Evolutionary conservation across 192 early-diverging fungal genomes (phyloP).

Genomic region (Backusella mclennaniae): DNA sequence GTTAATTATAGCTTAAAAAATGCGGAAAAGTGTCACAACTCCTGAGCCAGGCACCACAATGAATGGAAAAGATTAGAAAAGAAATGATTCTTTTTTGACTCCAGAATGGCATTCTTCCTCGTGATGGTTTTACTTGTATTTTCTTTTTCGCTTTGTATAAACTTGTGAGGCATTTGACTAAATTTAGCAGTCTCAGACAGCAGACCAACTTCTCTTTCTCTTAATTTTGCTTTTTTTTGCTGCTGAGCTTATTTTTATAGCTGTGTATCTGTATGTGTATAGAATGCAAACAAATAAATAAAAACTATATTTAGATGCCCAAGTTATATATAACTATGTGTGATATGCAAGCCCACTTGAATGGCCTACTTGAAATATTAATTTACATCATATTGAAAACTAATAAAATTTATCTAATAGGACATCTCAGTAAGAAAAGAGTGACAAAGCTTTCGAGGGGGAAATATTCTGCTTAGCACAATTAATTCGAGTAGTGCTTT

Average conservation of each 20-base stretch:
- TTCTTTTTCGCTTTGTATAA: neutral
- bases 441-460: neutral
- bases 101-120: constrained; percentile 5
- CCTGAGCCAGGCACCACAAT: neutral
- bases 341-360: neutral
- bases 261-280: neutral
- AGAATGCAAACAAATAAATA: neutral
- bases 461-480: neutral
- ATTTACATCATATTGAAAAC: neutral
- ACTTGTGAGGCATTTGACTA: neutral
- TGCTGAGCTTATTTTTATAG: neutral
- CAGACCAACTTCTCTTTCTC: neutral
- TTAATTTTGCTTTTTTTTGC: neutral
- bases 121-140: neutral
- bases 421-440: neutral
- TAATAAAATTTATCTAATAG: neutral
- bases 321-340: neutral
- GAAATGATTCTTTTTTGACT: neutral
- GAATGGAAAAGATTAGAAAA: neutral
- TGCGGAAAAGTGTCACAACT: neutral
- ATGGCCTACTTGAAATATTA: neutral
- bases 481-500: neutral
- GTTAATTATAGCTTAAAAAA: neutral
- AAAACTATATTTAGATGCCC: neutral
- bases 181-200: neutral